Percentiles rank a stretch among this genome's conserved stretches.
phyloP scores from a whole-genome alignment of 176 grass and related monocot species.

The Carex kokanica region DNA sequence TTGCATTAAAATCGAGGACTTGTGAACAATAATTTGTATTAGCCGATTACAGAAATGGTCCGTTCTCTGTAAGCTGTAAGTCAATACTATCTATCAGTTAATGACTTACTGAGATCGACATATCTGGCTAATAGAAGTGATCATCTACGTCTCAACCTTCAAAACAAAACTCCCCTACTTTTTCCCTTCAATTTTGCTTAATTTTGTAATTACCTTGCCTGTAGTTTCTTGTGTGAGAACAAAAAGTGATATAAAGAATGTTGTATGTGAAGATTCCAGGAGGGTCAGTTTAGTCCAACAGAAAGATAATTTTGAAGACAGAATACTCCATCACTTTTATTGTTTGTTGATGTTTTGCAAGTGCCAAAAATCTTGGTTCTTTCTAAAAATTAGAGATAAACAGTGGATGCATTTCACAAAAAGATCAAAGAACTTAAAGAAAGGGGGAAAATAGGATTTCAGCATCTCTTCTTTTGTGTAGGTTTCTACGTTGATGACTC shows the following conservation, averaged over 20 bases:
- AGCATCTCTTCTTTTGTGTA: conserved; percentile 6
- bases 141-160: background rate
- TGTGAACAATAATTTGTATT: background rate
- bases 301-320: background rate
- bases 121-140: background rate
- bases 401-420: background rate
- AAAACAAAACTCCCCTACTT: background rate
- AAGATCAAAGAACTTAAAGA: background rate
- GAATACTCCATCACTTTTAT: background rate
- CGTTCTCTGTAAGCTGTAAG: background rate
- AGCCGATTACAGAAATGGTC: background rate
- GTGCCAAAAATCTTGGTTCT: background rate
- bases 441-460: background rate
- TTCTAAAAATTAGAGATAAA: background rate
- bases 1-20: background rate
- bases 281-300: background rate
- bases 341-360: background rate
- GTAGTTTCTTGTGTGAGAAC: background rate
- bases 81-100: background rate
- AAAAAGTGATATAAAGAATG: background rate
- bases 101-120: background rate
- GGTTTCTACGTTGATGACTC: conserved; percentile 7
- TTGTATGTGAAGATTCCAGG: background rate
- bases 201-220: background rate
- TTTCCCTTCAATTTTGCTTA: background rate